Evolutionary conservation across 257 asterid species (phyloP).

Genomic region (Leptodermis oblonga): DNA sequence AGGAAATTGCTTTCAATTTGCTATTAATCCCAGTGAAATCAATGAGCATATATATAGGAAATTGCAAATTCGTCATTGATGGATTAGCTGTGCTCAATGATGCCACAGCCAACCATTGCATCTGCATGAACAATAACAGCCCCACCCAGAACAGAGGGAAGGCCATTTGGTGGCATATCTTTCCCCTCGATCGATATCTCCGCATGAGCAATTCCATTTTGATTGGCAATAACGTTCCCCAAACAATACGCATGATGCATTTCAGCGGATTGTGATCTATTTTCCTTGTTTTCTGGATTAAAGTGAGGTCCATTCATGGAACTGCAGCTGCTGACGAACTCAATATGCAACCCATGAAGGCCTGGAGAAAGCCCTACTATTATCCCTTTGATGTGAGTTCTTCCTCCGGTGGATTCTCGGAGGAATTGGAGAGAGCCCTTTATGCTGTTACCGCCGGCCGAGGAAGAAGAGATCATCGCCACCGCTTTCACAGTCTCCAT

Average conservation of each 20-base stretch:
- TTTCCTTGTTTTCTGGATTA: too few species aligned
- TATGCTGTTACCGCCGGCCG: conserved; percentile 35
- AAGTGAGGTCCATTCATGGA: too few species aligned
- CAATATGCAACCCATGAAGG: conserved; percentile 79
- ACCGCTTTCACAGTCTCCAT: conserved; percentile 67
- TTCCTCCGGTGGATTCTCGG: conserved; percentile 35
- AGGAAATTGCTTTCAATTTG: background rate
- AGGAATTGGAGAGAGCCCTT: conserved; percentile 66
- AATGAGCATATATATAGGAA: too few species aligned
- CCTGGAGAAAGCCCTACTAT: conserved; percentile 68
- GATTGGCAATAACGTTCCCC: conserved; percentile 71
- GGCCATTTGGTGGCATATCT: conserved; percentile 66
- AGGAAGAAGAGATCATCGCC: conserved; percentile 52
- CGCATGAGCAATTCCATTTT: conserved; percentile 78
- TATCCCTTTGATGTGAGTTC: conserved; percentile 56
- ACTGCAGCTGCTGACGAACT: conserved; percentile 20
- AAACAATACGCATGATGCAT: conserved; percentile 80
- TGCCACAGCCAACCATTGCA: background rate
- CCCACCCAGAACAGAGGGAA: conserved; percentile 73
- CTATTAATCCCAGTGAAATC: too few species aligned
- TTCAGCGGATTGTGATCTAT: conserved; percentile 49
- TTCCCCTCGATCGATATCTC: conserved; percentile 50
- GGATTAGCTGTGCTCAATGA: background rate
- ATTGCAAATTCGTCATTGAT: too few species aligned
- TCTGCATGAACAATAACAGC: conserved; percentile 93